Conservation (phyloP, 2,329 filamentous ascomycete species). For the Tolypocladium nubicola region DNA sequence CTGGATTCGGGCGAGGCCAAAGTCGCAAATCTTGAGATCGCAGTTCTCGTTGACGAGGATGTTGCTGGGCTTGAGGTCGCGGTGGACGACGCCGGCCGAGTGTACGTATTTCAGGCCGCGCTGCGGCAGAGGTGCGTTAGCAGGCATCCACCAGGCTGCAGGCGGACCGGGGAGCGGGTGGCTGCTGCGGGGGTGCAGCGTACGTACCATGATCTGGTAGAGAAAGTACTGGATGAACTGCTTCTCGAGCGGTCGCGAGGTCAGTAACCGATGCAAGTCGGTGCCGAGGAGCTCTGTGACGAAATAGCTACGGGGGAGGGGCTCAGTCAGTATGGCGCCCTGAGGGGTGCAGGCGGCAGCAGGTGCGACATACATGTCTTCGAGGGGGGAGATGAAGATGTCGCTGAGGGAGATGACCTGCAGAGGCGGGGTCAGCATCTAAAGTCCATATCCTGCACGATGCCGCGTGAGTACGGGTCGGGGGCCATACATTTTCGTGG, state of each 20-base stretch:
- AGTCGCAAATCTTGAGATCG: slow-evolving; percentile 98
- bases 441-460: background rate
- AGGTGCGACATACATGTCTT: slow-evolving; percentile 70
- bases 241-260: slow-evolving; percentile 91
- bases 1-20: slow-evolving; percentile 92
- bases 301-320: slow-evolving; percentile 60
- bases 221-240: slow-evolving; percentile 99
- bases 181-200: slow-evolving; percentile 17
- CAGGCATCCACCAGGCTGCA: background rate
- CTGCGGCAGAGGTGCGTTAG: slow-evolving; percentile 32
- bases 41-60: slow-evolving; percentile 99
- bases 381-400: slow-evolving; percentile 97
- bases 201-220: slow-evolving; percentile 95
- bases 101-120: slow-evolving; percentile 98
- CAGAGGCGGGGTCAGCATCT: slow-evolving; percentile 6
- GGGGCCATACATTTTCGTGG: slow-evolving; percentile 80
- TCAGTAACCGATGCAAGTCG: slow-evolving; percentile 89
- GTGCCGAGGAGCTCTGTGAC: slow-evolving; percentile 96
- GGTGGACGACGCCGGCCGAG: slow-evolving; percentile 94
- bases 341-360: slow-evolving; percentile 3
- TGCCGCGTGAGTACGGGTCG: slow-evolving; percentile 1
- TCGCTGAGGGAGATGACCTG: slow-evolving; percentile 97
- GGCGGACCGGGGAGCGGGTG: background rate
- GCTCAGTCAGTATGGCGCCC: slow-evolving; percentile 7
- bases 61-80: slow-evolving; percentile 96